Evolutionary conservation across 768 basidiomycete genomes (phyloP).

Genomic region (Rubroboletus pulcherrimus): DNA sequence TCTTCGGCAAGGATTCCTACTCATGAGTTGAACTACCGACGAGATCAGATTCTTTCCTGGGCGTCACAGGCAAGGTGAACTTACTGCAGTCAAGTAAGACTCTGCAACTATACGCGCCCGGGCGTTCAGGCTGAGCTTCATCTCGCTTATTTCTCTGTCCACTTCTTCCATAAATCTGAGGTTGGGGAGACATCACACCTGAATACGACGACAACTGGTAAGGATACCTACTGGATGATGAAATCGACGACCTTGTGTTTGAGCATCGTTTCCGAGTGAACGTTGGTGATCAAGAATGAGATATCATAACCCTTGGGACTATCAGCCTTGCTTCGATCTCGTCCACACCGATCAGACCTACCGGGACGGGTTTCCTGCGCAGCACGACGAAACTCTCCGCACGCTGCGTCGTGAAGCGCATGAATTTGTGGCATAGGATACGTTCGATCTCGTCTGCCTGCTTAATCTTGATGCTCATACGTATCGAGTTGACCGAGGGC

Average conservation of each 20-base stretch:
- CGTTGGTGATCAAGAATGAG: conserved; percentile 96
- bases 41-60: conserved; percentile 2
- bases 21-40: conserved; percentile 27
- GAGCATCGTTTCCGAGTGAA: conserved; percentile 96
- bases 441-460: conserved; percentile 99
- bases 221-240: conserved; percentile 82
- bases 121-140: conserved; percentile 96
- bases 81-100: conserved; percentile 87
- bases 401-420: conserved; percentile 97
- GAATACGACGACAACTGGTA: background rate
- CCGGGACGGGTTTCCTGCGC: conserved; percentile 88
- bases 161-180: conserved; percentile 97
- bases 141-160: conserved; percentile 98
- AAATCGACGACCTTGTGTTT: conserved; percentile 99
- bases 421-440: conserved; percentile 97
- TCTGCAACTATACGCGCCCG: conserved; percentile 97
- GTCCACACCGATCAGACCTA: conserved; percentile 35
- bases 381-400: conserved; percentile 97
- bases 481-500: conserved; percentile 94
- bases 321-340: conserved; percentile 12
- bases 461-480: conserved; percentile 97
- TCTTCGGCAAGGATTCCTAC: background rate
- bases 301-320: conserved; percentile 90
- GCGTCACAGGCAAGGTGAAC: conserved; percentile 24
- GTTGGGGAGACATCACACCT: background rate